A percentile compares a stretch with the other conserved stretches of the same genome.
phyloP scores from a whole-genome alignment of 805 yeast species.

The Metschnikowia corniflorae region DNA sequence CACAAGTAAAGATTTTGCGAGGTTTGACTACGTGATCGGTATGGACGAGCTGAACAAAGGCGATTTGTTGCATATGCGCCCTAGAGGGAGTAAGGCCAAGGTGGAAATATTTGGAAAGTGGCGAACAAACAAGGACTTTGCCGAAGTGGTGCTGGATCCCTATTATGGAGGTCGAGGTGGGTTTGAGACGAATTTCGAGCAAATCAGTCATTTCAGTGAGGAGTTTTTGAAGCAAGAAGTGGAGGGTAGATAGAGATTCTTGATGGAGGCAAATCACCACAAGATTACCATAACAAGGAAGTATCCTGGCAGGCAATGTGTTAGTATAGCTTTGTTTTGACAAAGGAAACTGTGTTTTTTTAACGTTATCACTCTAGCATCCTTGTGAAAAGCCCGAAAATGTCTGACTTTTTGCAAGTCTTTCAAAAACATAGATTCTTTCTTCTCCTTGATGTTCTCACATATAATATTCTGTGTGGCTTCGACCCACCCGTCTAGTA shows the following conservation, averaged over 20 bases:
- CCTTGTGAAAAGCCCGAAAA: too few species aligned
- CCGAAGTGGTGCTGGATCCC: slow-evolving; percentile 76
- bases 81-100: slow-evolving; percentile 45
- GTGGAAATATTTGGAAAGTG: slow-evolving; percentile 80
- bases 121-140: slow-evolving; percentile 49
- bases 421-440: too few species aligned
- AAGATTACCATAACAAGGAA: too few species aligned
- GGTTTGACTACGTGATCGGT: slow-evolving; percentile 65
- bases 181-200: slow-evolving; percentile 74
- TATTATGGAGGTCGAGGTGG: slow-evolving; percentile 87
- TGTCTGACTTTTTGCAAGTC: too few species aligned
- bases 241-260: slow-evolving; percentile 8
- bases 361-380: too few species aligned
- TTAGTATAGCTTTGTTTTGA: too few species aligned
- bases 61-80: slow-evolving; percentile 50
- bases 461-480: too few species aligned
- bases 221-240: slow-evolving; percentile 58
- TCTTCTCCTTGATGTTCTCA: too few species aligned
- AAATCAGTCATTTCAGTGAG: slow-evolving; percentile 70
- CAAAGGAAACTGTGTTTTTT: too few species aligned
- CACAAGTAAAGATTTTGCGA: slow-evolving; percentile 43
- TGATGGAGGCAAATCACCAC: too few species aligned
- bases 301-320: too few species aligned
- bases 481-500: too few species aligned
- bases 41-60: slow-evolving; percentile 63